phyloP scores from a whole-genome alignment of 179 eudicot genomes.

The Heliamphora pulchella region DNA sequence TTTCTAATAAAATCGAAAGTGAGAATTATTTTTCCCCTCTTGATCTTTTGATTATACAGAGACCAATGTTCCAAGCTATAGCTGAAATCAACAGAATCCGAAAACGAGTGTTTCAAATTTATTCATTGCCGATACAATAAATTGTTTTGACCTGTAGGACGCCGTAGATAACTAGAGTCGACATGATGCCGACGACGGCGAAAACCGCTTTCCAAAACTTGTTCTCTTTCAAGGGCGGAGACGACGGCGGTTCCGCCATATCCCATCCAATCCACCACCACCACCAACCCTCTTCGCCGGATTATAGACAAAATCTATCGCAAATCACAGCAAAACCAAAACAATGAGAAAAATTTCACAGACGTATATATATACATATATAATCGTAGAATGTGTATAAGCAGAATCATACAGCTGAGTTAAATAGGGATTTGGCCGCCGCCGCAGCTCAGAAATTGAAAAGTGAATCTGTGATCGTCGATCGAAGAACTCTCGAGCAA shows the following conservation, averaged over 20 bases:
- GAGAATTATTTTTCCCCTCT: too few relatives aligned
- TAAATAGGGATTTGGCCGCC: not conserved
- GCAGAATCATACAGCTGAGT: not conserved
- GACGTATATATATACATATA: not conserved
- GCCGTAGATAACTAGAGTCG: conserved; percentile 89
- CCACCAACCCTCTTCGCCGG: conserved; percentile 11
- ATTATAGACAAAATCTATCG: not conserved
- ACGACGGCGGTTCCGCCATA: conserved; percentile 41
- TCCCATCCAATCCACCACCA: conserved; percentile 23
- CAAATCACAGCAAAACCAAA: not conserved
- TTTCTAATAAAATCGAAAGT: not conserved
- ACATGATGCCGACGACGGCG: conserved; percentile 81
- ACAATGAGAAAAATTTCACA: not conserved
- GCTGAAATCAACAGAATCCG: not conserved
- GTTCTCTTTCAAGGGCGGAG: conserved; percentile 34
- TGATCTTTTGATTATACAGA: not conserved
- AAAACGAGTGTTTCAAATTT: not conserved
- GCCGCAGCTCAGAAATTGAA: not conserved
- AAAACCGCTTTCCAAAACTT: conserved; percentile 56
- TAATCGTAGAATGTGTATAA: not conserved
- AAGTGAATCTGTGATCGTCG: conserved; percentile 3
- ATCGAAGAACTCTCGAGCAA: not conserved
- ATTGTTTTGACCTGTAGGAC: conserved; percentile 52
- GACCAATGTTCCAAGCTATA: not conserved
- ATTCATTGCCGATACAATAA: not conserved